Conservation (phyloP, 2,329 filamentous ascomycete species). For the Alternaria gaisen region DNA sequence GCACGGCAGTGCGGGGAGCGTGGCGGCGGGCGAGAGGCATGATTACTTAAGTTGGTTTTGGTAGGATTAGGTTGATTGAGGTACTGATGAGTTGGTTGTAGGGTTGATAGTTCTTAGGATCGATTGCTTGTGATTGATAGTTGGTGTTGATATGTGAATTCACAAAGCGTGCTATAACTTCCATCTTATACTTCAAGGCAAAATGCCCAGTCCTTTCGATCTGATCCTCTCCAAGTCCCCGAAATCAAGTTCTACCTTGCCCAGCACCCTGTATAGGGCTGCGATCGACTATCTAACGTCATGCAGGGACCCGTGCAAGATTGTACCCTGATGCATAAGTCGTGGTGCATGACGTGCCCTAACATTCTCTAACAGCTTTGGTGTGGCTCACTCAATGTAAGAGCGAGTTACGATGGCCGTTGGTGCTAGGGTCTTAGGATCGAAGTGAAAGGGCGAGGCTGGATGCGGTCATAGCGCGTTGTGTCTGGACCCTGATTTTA, state of each 20-base stretch:
- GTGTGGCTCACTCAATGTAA: conserved; percentile 24
- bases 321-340: conserved; percentile 8
- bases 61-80: conserved; percentile 9
- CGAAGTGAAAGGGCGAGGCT: conserved; percentile 9
- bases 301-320: conserved; percentile 32
- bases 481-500: conserved; percentile 16
- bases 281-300: conserved; percentile 32
- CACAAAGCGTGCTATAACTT: background rate
- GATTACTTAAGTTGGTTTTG: conserved; percentile 3
- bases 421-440: conserved; percentile 17
- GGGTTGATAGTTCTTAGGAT: background rate
- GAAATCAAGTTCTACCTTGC: conserved; percentile 36
- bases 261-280: conserved; percentile 15
- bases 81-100: background rate
- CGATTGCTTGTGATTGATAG: background rate
- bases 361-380: conserved; percentile 1
- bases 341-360: conserved; percentile 30
- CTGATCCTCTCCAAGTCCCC: conserved; percentile 5
- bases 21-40: conserved; percentile 44
- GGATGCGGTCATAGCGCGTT: conserved; percentile 21
- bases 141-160: background rate
- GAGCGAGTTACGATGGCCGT: conserved; percentile 22
- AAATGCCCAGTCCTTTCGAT: background rate
- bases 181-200: conserved; percentile 19
- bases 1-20: conserved; percentile 29